Percentiles rank a stretch among this genome's conserved stretches.
Conservation (phyloP, 495 filamentous ascomycete genomes). For the Talaromyces nanjingensis region DNA sequence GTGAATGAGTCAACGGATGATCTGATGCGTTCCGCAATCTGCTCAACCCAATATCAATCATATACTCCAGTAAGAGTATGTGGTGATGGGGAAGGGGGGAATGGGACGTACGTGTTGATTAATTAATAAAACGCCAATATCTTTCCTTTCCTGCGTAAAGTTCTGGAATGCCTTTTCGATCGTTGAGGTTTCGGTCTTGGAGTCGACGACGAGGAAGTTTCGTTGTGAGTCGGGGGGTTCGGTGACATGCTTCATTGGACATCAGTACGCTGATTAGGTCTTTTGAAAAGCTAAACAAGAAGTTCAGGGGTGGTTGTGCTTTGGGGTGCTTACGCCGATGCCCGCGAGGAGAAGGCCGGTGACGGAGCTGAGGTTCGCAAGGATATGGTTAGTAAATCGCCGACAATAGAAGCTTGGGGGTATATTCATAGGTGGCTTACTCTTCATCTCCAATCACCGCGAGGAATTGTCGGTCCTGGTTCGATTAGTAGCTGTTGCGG, state of each 20-base stretch:
- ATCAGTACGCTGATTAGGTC: neutral
- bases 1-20: slow-evolving; percentile 53
- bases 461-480: slow-evolving; percentile 84
- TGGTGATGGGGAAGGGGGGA: neutral
- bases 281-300: neutral
- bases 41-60: neutral
- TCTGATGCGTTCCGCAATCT: slow-evolving; percentile 93
- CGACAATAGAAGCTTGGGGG: neutral
- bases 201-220: slow-evolving; percentile 95
- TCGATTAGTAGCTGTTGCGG: slow-evolving; percentile 3
- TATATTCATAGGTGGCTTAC: slow-evolving; percentile 35
- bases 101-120: slow-evolving; percentile 76
- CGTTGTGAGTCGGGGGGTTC: slow-evolving; percentile 77
- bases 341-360: slow-evolving; percentile 92
- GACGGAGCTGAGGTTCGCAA: slow-evolving; percentile 61
- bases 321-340: slow-evolving; percentile 66
- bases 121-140: slow-evolving; percentile 92
- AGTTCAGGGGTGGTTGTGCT: neutral
- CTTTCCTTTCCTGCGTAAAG: slow-evolving; percentile 83
- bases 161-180: slow-evolving; percentile 90
- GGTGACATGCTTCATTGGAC: slow-evolving; percentile 57
- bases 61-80: too few species aligned
- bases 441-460: slow-evolving; percentile 96
- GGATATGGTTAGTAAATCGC: slow-evolving; percentile 17
- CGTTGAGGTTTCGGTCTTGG: slow-evolving; percentile 76